phyloP scores from a whole-genome alignment of 1,139 yeast genomes.

The Geotrichum klebahnii region DNA sequence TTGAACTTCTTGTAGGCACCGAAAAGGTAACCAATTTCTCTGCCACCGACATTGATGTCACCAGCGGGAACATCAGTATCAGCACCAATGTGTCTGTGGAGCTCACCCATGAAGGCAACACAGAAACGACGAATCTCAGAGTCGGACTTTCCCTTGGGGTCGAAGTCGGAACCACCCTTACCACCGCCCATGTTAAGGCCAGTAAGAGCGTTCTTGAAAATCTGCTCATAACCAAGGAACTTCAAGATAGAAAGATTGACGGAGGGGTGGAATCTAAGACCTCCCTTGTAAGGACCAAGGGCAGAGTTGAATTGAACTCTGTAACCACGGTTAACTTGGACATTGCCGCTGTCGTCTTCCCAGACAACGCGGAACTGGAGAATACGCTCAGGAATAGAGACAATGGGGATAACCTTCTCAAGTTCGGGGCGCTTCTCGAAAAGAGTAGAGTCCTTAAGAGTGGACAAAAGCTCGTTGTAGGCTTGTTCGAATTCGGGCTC shows the following conservation, averaged over 20 bases:
- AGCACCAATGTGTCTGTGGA: slow-evolving; percentile 92
- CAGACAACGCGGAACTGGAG: slow-evolving; percentile 95
- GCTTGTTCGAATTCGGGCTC: slow-evolving; percentile 99
- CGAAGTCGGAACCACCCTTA: slow-evolving; percentile 98
- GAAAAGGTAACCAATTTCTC: slow-evolving; percentile 88
- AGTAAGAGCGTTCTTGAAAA: slow-evolving; percentile 95
- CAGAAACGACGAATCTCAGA: slow-evolving; percentile 95
- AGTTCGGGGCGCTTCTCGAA: slow-evolving; percentile 87
- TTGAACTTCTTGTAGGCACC: slow-evolving; percentile 94
- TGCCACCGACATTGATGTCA: slow-evolving; percentile 90
- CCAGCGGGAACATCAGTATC: slow-evolving; percentile 98
- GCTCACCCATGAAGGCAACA: slow-evolving; percentile 90
- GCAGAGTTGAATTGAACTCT: slow-evolving; percentile 98
- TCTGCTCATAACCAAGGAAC: slow-evolving; percentile 96
- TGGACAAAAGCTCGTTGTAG: slow-evolving; percentile 83
- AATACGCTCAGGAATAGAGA: slow-evolving; percentile 92
- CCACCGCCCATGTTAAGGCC: slow-evolving; percentile 99
- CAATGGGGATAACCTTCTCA: slow-evolving; percentile 82
- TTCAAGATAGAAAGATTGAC: slow-evolving; percentile 92
- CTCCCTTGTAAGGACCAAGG: slow-evolving; percentile 98
- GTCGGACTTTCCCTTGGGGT: slow-evolving; percentile 92
- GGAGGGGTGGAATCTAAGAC: slow-evolving; percentile 95
- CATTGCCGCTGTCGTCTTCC: slow-evolving; percentile 91
- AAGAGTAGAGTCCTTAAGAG: slow-evolving; percentile 86
- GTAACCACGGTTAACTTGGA: slow-evolving; percentile 94